phyloP scores from a whole-genome alignment of 225 moss, liverwort and hornwort species.

The Straminergon stramineum region DNA sequence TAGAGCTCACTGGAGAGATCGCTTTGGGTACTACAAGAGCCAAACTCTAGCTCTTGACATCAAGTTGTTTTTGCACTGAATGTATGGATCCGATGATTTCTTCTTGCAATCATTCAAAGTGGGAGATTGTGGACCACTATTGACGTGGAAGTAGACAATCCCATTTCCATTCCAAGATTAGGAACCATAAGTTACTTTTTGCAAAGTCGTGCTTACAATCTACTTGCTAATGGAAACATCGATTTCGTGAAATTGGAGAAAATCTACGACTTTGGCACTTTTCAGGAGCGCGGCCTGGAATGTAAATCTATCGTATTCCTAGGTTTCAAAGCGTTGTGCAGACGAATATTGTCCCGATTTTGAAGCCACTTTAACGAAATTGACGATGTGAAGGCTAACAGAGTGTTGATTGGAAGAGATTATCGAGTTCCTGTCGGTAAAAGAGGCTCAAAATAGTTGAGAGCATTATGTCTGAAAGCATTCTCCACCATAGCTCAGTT shows the following conservation, averaged over 20 bases:
- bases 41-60: not conserved
- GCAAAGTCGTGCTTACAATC: not conserved
- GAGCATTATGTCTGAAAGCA: not conserved
- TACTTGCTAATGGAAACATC: not conserved
- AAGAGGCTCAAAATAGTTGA: not conserved
- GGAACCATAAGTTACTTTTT: too few species aligned
- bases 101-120: not conserved
- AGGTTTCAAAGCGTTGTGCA: not conserved
- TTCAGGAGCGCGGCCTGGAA: too few species aligned
- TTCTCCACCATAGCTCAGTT: not conserved
- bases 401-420: not conserved
- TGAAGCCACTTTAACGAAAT: not conserved
- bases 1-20: not conserved
- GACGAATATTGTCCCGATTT: not conserved
- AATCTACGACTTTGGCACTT: not conserved
- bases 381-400: not conserved
- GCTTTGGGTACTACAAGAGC: not conserved
- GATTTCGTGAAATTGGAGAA: not conserved
- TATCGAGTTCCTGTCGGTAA: not conserved
- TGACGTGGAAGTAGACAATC: not conserved
- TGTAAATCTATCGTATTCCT: not conserved
- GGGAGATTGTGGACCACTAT: not conserved
- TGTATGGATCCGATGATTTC: not conserved
- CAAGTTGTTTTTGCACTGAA: not conserved
- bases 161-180: not conserved